Evolutionary conservation across 192 early-diverging fungal species (phyloP).

Genomic region (Phlyctochytrium arcticum): DNA sequence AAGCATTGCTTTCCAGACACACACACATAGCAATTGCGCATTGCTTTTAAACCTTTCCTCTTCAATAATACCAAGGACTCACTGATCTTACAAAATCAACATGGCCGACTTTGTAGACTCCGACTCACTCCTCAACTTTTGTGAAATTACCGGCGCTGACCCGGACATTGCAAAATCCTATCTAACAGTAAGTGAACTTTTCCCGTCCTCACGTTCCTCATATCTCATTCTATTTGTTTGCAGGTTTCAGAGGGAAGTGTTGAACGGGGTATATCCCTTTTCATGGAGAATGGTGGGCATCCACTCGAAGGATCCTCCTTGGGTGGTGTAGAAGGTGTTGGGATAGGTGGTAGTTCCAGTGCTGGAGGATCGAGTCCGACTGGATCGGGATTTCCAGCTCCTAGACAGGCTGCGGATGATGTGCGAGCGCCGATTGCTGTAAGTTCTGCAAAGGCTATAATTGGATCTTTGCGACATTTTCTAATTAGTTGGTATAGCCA

Average conservation of each 20-base stretch:
- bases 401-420: slow-evolving; percentile 28
- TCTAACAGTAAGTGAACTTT: slow-evolving; percentile 49
- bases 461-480: too few relatives aligned
- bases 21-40: too few relatives aligned
- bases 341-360: too few relatives aligned
- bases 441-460: neutral
- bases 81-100: too few relatives aligned
- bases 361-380: too few relatives aligned
- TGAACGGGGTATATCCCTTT: slow-evolving; percentile 76
- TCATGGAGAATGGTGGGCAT: slow-evolving; percentile 72
- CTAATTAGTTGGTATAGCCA: too few relatives aligned
- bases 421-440: slow-evolving; percentile 81
- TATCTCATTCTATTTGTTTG: neutral
- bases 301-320: slow-evolving; percentile 35
- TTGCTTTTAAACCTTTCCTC: too few relatives aligned
- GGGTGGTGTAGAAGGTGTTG: slow-evolving; percentile 15
- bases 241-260: slow-evolving; percentile 74
- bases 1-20: too few relatives aligned
- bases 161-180: slow-evolving; percentile 67
- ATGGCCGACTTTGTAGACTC: slow-evolving; percentile 8
- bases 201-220: neutral
- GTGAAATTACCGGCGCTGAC: slow-evolving; percentile 65
- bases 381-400: too few relatives aligned
- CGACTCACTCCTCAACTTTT: slow-evolving; percentile 26
- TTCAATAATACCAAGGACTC: too few relatives aligned